Conservation (phyloP, 768 basidiomycete genomes). For the Podaxis pistillaris region DNA sequence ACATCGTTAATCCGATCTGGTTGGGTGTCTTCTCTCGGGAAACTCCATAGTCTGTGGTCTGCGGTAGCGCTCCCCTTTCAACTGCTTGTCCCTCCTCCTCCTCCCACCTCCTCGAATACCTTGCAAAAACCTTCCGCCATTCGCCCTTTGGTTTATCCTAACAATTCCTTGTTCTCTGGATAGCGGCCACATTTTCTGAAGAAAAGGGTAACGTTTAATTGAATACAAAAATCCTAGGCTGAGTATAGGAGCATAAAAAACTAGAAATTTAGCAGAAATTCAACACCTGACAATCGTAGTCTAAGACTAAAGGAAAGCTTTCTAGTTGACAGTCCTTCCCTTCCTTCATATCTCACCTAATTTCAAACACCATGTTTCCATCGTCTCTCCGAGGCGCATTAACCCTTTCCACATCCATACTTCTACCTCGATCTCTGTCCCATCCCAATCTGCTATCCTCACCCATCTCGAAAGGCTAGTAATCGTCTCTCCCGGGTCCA, state of each 20-base stretch:
- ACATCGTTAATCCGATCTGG: too few species aligned
- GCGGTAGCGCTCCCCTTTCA: neutral
- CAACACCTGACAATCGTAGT: neutral
- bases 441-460: neutral
- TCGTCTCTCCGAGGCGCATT: neutral
- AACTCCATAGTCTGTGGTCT: neutral
- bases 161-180: neutral
- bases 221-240: too few species aligned
- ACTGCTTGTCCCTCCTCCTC: neutral
- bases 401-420: slow-evolving; percentile 7
- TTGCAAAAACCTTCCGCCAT: neutral
- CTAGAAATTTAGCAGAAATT: too few species aligned
- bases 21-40: too few species aligned
- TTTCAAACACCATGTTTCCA: neutral
- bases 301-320: neutral
- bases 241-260: too few species aligned
- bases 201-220: too few species aligned
- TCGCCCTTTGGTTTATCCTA: neutral
- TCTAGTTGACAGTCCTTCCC: neutral
- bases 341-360: neutral
- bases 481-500: neutral
- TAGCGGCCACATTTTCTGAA: neutral
- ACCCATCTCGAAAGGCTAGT: neutral
- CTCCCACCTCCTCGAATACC: neutral
- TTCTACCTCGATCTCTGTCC: neutral